phyloP scores from a whole-genome alignment of 2,329 filamentous ascomycete genomes.

The Ceratocystis cacaofunesta region DNA sequence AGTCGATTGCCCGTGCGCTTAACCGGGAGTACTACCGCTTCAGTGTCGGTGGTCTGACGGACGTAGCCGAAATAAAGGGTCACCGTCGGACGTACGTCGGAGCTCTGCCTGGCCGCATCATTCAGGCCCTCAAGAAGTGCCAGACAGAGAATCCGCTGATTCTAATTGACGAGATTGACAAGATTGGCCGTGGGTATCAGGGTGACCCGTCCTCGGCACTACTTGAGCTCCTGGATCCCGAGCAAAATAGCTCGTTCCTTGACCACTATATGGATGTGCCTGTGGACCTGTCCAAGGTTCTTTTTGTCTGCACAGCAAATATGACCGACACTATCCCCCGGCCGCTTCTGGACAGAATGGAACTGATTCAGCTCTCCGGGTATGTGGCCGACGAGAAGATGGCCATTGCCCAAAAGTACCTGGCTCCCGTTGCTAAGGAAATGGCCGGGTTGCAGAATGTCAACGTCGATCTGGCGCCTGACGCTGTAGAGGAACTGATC shows the following conservation, averaged over 20 bases:
- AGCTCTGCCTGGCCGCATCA: constrained; percentile 86
- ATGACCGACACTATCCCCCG: constrained; percentile 97
- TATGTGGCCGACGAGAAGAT: constrained; percentile 98
- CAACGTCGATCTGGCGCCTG: constrained; percentile 71
- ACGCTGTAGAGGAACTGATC: constrained; percentile 89
- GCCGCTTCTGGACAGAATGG: constrained; percentile 90
- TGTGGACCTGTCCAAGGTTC: constrained; percentile 89
- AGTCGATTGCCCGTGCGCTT: constrained; percentile 86
- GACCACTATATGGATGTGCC: constrained; percentile 99
- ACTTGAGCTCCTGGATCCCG: constrained; percentile 83
- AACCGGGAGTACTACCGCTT: constrained; percentile 97
- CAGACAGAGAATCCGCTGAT: constrained; percentile 97
- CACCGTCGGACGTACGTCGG: constrained; percentile 94
- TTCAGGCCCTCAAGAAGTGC: constrained; percentile 96
- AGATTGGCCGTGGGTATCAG: constrained; percentile 91
- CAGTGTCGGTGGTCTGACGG: constrained; percentile 89
- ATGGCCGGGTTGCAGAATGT: constrained; percentile 79
- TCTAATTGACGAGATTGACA: constrained; percentile 94
- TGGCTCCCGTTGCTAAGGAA: constrained; percentile 88
- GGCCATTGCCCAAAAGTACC: constrained; percentile 87
- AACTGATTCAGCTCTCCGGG: constrained; percentile 87
- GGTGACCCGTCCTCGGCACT: constrained; percentile 91
- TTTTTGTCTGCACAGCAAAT: constrained; percentile 97
- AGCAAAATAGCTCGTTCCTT: constrained; percentile 93
- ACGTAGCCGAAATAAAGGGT: constrained; percentile 97